Percentiles rank a stretch among this genome's conserved stretches.
Evolutionary conservation across 108 stramenopile genomes (phyloP).

Genomic region (Epithemia pelagica): DNA sequence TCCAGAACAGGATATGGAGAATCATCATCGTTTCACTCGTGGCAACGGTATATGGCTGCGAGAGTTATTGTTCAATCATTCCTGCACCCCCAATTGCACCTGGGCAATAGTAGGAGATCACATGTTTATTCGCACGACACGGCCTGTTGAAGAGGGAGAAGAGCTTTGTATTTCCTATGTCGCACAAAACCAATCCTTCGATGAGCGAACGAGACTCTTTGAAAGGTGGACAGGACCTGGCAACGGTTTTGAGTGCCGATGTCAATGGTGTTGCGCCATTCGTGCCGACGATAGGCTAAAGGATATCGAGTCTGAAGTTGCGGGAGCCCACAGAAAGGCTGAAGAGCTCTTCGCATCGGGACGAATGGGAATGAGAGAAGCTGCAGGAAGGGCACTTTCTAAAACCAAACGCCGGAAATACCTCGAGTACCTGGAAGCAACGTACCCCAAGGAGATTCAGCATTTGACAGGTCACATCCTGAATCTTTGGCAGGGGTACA

Average conservation of each 20-base stretch:
- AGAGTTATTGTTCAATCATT: slow-evolving; percentile 23
- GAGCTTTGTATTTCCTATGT: slow-evolving; percentile 17
- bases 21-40: background rate
- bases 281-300: background rate
- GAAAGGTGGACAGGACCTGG: slow-evolving; percentile 8
- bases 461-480: slow-evolving; percentile 1
- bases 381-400: slow-evolving; percentile 4
- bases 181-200: background rate
- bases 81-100: slow-evolving; percentile 20
- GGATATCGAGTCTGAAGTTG: background rate
- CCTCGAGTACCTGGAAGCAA: background rate
- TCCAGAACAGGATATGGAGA: background rate
- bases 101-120: slow-evolving; percentile 19
- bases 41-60: slow-evolving; percentile 8
- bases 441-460: too few relatives aligned
- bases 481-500: background rate
- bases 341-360: background rate
- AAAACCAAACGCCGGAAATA: background rate
- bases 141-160: slow-evolving; percentile 5
- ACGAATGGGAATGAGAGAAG: background rate
- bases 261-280: slow-evolving; percentile 14
- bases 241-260: slow-evolving; percentile 16
- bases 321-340: background rate
- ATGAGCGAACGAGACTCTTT: slow-evolving; percentile 8
- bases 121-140: slow-evolving; percentile 14